phyloP scores from a whole-genome alignment of 2,329 filamentous ascomycete genomes.

The Penicillium paneum region DNA sequence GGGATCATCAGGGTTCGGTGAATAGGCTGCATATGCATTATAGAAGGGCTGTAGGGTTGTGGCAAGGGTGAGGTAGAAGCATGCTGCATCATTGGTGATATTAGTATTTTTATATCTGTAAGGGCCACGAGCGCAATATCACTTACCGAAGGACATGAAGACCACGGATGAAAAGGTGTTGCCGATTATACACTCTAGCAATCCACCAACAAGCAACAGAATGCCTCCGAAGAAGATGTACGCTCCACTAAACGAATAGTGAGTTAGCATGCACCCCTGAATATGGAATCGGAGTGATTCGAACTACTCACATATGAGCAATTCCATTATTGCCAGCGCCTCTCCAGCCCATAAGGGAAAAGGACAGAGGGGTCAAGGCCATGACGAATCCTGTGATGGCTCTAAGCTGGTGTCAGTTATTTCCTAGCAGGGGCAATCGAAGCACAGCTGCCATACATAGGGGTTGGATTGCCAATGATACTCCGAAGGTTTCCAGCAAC shows the following conservation, averaged over 20 bases:
- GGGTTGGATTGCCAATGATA: background rate
- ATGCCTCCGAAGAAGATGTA: background rate
- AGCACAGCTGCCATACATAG: background rate
- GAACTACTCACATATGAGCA: background rate
- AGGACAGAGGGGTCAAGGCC: background rate
- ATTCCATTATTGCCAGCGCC: background rate
- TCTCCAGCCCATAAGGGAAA: background rate
- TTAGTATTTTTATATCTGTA: no score
- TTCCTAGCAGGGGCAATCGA: background rate
- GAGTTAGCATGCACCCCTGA: background rate
- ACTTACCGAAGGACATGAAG: background rate
- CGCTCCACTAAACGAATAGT: background rate
- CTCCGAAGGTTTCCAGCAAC: background rate
- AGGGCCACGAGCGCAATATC: background rate
- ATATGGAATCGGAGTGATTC: background rate
- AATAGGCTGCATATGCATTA: background rate
- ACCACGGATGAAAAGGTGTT: background rate
- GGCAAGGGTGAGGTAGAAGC: background rate
- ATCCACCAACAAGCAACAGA: background rate
- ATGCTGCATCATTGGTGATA: background rate
- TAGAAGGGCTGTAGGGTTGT: background rate
- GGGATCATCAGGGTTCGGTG: background rate
- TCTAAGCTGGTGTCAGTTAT: background rate
- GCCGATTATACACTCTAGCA: background rate
- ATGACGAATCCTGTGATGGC: background rate